Evolutionary conservation across 768 basidiomycete species (phyloP), one percentile per base, ranked within the genome.

Genomic region (Leccinum incarnatum): DNA sequence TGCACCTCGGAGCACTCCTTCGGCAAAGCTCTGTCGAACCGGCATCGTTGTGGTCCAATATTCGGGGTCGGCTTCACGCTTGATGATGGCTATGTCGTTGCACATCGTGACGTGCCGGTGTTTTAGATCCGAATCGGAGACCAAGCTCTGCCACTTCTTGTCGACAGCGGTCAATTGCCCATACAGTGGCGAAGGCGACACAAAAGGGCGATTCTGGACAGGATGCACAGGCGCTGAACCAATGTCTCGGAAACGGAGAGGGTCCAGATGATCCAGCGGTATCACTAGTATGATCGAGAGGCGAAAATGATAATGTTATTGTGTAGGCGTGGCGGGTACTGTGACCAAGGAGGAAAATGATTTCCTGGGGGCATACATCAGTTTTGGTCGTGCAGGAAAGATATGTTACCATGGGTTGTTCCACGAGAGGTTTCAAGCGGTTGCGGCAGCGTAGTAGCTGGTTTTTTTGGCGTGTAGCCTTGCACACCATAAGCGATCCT

Each of bases 151-250:
- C 5, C 30, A 30, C 10, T 30, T 32, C 11, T 32, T 12, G 34
- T 15, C 5, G 11, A 32, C 30, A 32, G 6, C 19, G 4, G 4
- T 30, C 36, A 19, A 55, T 56, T 32, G 51, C 36, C 62, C 56
- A 53, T 21, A 47, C 46, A 8, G 21, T 47, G 4, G 46, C 21
- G 14, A 47, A 47, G 23, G 46, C 23, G 19, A 62, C 56, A 6
- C 62, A 55, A 45, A 62, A 63, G 3, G 62, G 75, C 64, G 40
- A 52, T 65, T n/a, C 59, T 62, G 30, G 30, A 32, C 4, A 30
- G 10, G 30, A 32, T 12, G 30, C 30, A 11, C 50, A 72, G 51
- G 25, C 70, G 67, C 14, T 61, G 54, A 2, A 60, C 23, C 25
- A 72, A 70, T 5, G 70, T 58, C 42, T 17, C 10, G 30, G 30